phyloP scores from a whole-genome alignment of 805 yeast species.

The Danielozyma ontarioensis region DNA sequence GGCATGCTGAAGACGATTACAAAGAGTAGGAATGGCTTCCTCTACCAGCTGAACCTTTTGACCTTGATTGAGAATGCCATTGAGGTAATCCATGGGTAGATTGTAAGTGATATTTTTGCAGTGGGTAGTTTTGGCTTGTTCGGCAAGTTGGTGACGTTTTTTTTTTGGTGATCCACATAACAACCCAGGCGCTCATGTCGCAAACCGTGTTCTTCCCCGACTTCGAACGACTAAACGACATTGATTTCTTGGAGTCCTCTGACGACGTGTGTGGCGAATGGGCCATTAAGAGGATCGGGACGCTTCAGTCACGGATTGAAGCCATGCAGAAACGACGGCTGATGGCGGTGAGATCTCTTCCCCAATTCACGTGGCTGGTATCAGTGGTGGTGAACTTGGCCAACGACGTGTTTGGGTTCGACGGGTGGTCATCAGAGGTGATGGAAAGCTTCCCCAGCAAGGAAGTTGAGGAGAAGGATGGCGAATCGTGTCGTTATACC shows the following conservation, averaged over 20 bases:
- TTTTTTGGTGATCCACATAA: too few species aligned
- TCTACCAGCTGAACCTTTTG: constrained; percentile 51
- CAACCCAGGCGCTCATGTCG: too few species aligned
- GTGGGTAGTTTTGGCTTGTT: too few species aligned
- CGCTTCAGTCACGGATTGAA: constrained; percentile 45
- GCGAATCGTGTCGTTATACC: too few species aligned
- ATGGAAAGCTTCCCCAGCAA: constrained; percentile 14
- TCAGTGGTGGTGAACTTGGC: constrained; percentile 28
- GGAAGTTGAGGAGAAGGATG: too few species aligned
- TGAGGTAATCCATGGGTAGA: constrained; percentile 34
- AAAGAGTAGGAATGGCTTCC: constrained; percentile 82
- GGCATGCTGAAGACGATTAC: constrained; percentile 83
- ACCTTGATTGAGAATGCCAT: constrained; percentile 26
- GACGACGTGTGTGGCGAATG: too few species aligned
- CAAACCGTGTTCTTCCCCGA: too few species aligned
- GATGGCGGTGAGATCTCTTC: constrained; percentile 1
- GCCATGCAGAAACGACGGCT: constrained; percentile 11
- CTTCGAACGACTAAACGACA: too few species aligned
- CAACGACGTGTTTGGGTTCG: constrained; percentile 49
- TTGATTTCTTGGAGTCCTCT: too few species aligned
- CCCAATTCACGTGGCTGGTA: constrained; percentile 17
- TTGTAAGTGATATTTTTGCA: too few species aligned
- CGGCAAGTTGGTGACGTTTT: too few species aligned
- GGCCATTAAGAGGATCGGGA: constrained; percentile 44
- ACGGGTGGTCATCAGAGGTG: constrained; percentile 53